phyloP scores from a whole-genome alignment of 768 basidiomycete genomes.

The Tulasnella sp. region DNA sequence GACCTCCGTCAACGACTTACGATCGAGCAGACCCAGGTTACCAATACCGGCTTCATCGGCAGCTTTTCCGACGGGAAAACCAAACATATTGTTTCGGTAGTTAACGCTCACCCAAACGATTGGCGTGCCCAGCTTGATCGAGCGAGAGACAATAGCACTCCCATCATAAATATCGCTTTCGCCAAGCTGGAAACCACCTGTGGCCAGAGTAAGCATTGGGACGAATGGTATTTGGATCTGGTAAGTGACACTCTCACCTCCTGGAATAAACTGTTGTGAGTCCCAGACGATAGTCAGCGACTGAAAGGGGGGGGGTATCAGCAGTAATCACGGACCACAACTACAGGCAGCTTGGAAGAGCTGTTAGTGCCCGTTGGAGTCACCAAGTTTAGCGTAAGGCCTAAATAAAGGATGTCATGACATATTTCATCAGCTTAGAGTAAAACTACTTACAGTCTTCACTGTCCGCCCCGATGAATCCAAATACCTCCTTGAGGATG shows the following conservation, averaged over 20 bases:
- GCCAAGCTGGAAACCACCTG: slow-evolving; percentile 38
- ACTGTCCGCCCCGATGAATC: slow-evolving; percentile 43
- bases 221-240: slow-evolving; percentile 19
- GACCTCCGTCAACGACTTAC: not conserved
- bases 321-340: slow-evolving; percentile 50
- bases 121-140: slow-evolving; percentile 51
- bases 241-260: slow-evolving; percentile 34
- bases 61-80: slow-evolving; percentile 31
- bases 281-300: slow-evolving; percentile 18
- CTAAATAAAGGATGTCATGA: slow-evolving; percentile 39
- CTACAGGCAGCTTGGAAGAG: slow-evolving; percentile 55
- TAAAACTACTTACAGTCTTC: slow-evolving; percentile 53
- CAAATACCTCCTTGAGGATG: slow-evolving; percentile 44
- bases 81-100: slow-evolving; percentile 45
- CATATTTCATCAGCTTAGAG: not conserved
- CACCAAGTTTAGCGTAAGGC: slow-evolving; percentile 59
- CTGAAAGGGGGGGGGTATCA: too few species aligned
- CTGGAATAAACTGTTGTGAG: slow-evolving; percentile 57
- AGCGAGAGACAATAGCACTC: slow-evolving; percentile 50
- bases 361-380: slow-evolving; percentile 50
- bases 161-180: slow-evolving; percentile 49
- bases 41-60: slow-evolving; percentile 26
- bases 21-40: slow-evolving; percentile 46
- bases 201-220: not conserved
- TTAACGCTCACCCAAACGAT: slow-evolving; percentile 60